A percentile compares a stretch with the other conserved stretches of the same genome.
Evolutionary conservation across 129 eudicot species (phyloP).

Genomic region (Escallonia rubra): DNA sequence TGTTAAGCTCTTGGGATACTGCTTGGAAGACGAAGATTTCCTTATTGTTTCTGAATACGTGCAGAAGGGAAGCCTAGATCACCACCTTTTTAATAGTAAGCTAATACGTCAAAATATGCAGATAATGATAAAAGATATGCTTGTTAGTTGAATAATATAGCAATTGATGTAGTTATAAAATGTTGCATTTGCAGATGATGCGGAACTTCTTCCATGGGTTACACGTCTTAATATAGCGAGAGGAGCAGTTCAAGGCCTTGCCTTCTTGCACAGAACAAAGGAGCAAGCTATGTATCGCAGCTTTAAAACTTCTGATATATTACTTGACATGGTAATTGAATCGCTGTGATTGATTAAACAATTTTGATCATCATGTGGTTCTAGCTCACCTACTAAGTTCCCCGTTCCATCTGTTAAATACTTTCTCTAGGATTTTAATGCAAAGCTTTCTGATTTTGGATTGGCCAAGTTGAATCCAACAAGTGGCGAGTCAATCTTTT

Average conservation of each 20-base stretch:
- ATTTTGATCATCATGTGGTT: background rate
- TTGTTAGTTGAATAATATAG: too few species aligned
- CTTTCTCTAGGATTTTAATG: slow-evolving; percentile 28
- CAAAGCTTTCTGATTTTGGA: slow-evolving; percentile 37
- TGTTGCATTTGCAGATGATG: slow-evolving; percentile 4
- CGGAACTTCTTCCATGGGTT: slow-evolving; percentile 25
- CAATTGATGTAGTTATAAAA: too few species aligned
- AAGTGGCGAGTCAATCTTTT: background rate
- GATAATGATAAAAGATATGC: too few species aligned
- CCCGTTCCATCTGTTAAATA: background rate
- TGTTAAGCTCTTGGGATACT: slow-evolving; percentile 33
- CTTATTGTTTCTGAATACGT: slow-evolving; percentile 38
- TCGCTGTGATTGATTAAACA: background rate
- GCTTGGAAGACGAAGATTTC: slow-evolving; percentile 32
- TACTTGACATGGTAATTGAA: slow-evolving; percentile 18
- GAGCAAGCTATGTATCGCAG: slow-evolving; percentile 11
- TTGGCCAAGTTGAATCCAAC: slow-evolving; percentile 27
- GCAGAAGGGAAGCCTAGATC: slow-evolving; percentile 28
- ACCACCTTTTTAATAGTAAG: slow-evolving; percentile 28
- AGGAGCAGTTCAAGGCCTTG: slow-evolving; percentile 25
- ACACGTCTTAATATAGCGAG: slow-evolving; percentile 21
- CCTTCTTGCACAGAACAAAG: slow-evolving; percentile 17
- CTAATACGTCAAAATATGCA: background rate
- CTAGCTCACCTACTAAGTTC: background rate
- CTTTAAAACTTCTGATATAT: slow-evolving; percentile 10